These are phyloP conservation scores for Agrocybe praecox DNA, from an alignment of 768 basidiomycete species.

Conservation along the genomic window DNA sequence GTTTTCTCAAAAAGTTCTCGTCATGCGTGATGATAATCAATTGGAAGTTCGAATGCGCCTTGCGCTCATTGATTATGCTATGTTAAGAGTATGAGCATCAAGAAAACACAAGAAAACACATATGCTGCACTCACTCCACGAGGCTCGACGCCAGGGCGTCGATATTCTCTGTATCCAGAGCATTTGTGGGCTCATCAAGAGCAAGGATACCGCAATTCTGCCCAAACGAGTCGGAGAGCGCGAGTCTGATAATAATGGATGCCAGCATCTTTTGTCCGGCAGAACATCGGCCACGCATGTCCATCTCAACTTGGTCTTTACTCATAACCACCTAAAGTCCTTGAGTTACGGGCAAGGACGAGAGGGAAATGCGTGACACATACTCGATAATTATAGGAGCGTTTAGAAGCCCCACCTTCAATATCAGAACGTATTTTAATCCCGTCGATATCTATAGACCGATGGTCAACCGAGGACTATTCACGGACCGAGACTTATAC, in stretches of 20 bases:
- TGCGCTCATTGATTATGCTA: slow-evolving; percentile 94
- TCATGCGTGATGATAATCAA: slow-evolving; percentile 97
- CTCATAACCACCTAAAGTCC: slow-evolving; percentile 90
- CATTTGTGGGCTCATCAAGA: slow-evolving; percentile 97
- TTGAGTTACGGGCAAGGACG: slow-evolving; percentile 12
- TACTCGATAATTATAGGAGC: slow-evolving; percentile 97
- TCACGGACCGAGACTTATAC: slow-evolving; percentile 21
- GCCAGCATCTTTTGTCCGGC: slow-evolving; percentile 99
- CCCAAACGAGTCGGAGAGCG: slow-evolving; percentile 95
- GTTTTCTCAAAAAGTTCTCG: slow-evolving; percentile 89
- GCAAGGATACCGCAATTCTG: slow-evolving; percentile 98
- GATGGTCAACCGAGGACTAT: slow-evolving; percentile 9
- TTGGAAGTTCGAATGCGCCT: slow-evolving; percentile 90
- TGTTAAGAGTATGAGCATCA: background rate
- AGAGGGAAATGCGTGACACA: slow-evolving; percentile 24
- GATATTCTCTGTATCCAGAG: slow-evolving; percentile 94
- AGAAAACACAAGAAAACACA: background rate
- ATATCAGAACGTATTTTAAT: slow-evolving; percentile 94
- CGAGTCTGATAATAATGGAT: slow-evolving; percentile 96
- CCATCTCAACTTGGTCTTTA: slow-evolving; percentile 99
- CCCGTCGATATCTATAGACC: slow-evolving; percentile 87
- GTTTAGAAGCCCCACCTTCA: slow-evolving; percentile 87
- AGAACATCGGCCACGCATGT: slow-evolving; percentile 98
- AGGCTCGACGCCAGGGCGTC: slow-evolving; percentile 91
- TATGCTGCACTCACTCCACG: slow-evolving; percentile 71